Percentiles rank a stretch among this genome's conserved stretches.
phyloP scores from a whole-genome alignment of 768 basidiomycete genomes.

The Rhodosporidiobolus odoratus region DNA sequence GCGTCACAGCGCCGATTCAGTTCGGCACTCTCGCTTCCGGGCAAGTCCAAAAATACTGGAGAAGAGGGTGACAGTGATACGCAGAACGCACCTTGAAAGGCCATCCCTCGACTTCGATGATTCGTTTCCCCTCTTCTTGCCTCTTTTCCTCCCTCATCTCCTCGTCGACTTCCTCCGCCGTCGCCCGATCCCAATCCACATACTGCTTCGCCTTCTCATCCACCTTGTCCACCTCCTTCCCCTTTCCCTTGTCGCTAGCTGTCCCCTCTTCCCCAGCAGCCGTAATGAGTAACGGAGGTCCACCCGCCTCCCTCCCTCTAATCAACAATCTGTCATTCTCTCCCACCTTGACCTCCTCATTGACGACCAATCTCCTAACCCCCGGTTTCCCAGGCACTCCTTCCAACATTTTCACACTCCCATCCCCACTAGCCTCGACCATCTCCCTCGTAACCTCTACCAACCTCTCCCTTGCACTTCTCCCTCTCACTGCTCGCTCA shows the following conservation, averaged over 20 bases:
- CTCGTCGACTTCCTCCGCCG: constrained; percentile 30
- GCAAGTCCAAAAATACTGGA: no score
- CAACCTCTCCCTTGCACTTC: constrained; percentile 59
- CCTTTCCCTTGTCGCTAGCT: constrained; percentile 25
- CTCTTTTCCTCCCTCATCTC: constrained; percentile 24
- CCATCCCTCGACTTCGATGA: constrained; percentile 38
- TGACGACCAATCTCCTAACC: constrained; percentile 34
- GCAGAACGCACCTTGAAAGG: constrained; percentile 49
- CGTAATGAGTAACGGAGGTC: constrained; percentile 22
- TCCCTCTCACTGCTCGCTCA: constrained; percentile 59
- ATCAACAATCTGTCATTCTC: constrained; percentile 55
- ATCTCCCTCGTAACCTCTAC: constrained; percentile 41
- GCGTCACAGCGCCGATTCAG: background rate
- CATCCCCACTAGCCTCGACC: constrained; percentile 23
- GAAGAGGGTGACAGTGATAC: constrained; percentile 53
- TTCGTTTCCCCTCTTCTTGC: no score
- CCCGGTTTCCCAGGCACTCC: constrained; percentile 41
- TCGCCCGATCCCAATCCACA: constrained; percentile 37
- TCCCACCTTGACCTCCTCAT: constrained; percentile 24
- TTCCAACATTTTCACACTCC: constrained; percentile 39
- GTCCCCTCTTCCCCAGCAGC: constrained; percentile 49
- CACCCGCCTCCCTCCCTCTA: constrained; percentile 55
- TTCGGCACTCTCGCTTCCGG: background rate
- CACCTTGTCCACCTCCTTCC: constrained; percentile 29
- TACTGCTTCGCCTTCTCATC: constrained; percentile 38